Percentiles rank a stretch among this genome's conserved stretches.
These are phyloP conservation scores for Podospora tetraspora DNA, from an alignment of 495 filamentous ascomycete species.

Conservation along the genomic window DNA sequence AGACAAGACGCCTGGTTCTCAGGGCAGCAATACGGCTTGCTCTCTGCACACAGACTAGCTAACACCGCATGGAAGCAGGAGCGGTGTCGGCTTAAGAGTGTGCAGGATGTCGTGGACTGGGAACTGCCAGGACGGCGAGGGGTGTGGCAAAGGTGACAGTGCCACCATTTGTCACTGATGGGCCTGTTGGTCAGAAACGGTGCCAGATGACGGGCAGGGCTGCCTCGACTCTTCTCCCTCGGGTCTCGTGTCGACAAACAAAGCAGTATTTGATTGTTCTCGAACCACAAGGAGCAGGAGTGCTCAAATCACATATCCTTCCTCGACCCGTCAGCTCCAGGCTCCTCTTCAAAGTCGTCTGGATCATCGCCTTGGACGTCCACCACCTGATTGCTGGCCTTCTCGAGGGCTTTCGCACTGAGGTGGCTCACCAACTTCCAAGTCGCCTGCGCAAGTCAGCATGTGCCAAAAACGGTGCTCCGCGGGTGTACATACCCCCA, in stretches of 20 bases:
- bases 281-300: background rate
- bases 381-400: slow-evolving; percentile 69
- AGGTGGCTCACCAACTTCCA: slow-evolving; percentile 72
- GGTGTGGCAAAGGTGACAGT: background rate
- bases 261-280: background rate
- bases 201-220: background rate
- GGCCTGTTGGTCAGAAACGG: background rate
- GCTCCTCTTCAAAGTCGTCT: slow-evolving; percentile 58
- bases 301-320: slow-evolving; percentile 20
- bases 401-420: slow-evolving; percentile 64
- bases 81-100: slow-evolving; percentile 91
- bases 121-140: slow-evolving; percentile 6
- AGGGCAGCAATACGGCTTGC: slow-evolving; percentile 41
- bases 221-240: background rate
- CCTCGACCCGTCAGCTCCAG: slow-evolving; percentile 21
- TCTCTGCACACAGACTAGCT: slow-evolving; percentile 96
- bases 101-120: slow-evolving; percentile 42
- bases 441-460: slow-evolving; percentile 51
- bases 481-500: slow-evolving; percentile 58
- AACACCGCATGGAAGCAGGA: slow-evolving; percentile 67
- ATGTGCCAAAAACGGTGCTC: slow-evolving; percentile 8
- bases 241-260: background rate
- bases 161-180: background rate
- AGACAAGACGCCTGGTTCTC: slow-evolving; percentile 42
- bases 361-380: slow-evolving; percentile 76